phyloP scores from a whole-genome alignment of 2,329 filamentous ascomycete genomes.

The Ophiognomonia clavigignenti-juglandacearum region DNA sequence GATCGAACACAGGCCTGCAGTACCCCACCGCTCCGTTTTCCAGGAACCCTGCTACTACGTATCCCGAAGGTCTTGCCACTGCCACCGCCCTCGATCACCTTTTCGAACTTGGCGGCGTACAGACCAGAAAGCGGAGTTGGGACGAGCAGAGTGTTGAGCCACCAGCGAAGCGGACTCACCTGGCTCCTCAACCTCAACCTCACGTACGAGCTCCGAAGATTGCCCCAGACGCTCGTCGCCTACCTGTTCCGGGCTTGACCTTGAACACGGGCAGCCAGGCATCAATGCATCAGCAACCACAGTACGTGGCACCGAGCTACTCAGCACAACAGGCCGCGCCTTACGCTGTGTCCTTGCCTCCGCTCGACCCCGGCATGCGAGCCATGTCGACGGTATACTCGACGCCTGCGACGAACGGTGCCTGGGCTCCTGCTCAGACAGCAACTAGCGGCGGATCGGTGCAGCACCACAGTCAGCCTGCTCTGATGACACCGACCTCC shows the following conservation, averaged over 20 bases:
- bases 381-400: slow-evolving; percentile 77
- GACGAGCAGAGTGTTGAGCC: slow-evolving; percentile 48
- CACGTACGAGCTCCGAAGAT: slow-evolving; percentile 24
- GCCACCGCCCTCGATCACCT: slow-evolving; percentile 44
- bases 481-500: slow-evolving; percentile 26
- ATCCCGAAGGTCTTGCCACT: slow-evolving; percentile 1
- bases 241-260: slow-evolving; percentile 69
- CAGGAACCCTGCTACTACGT: slow-evolving; percentile 28
- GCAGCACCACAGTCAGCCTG: slow-evolving; percentile 25
- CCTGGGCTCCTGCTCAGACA: slow-evolving; percentile 32
- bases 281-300: slow-evolving; percentile 18
- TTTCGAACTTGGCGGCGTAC: slow-evolving; percentile 27
- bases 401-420: slow-evolving; percentile 37
- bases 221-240: slow-evolving; percentile 33
- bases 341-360: slow-evolving; percentile 53
- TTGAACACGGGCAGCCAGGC: slow-evolving; percentile 45
- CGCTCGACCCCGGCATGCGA: slow-evolving; percentile 55
- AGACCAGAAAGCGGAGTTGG: slow-evolving; percentile 45
- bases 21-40: slow-evolving; percentile 32
- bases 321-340: slow-evolving; percentile 17
- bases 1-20: background rate
- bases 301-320: slow-evolving; percentile 35
- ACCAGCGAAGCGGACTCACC: slow-evolving; percentile 46
- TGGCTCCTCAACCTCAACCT: slow-evolving; percentile 24
- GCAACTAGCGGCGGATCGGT: slow-evolving; percentile 23